Evolutionary conservation across 371 early-diverging fungal species (phyloP), one percentile per base, ranked within the genome.

Genomic region (Mucor plumbeus): DNA sequence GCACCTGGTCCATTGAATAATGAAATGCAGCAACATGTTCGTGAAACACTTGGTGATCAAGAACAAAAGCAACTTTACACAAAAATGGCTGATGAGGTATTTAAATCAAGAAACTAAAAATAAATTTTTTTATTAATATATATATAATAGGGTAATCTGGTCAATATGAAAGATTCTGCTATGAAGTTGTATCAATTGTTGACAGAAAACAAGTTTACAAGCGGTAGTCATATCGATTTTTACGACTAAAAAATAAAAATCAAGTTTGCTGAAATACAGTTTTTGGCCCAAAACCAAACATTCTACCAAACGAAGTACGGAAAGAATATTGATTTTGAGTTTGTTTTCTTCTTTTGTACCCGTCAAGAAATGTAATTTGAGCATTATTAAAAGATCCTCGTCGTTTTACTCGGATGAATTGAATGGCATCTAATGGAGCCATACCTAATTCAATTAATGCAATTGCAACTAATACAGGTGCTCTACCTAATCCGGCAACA

Each of bases 1-100:
- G 95, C 97, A 1, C 97, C 97, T 8, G 97, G 97, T 1, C 97
- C 97, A 35, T 72, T 97, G 64, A 90, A 95, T 65, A 94, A 92
- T 65, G 88, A 87, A 43, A 96, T 97, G 96, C 96, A 96, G 75
- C 72, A 76, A 5, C 72, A 77, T 38, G 92, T 95, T 35, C 88
- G 96, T 21, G 76, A 83, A 38, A 88, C 87, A 10, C 73, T 95
- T 43, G 92, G 91, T 7, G 94, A 95, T 69, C 71, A 79, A 11
- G 88, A 86, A 44, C 88, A 94, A 63, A 80, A 79, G 19, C 55
- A 80, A 43, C 66, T 89, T 19, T 95, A 88, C 66, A 74, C 73
- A 13, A 74, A 78, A 21, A 83, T 91, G 87, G 87, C 88, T 63
- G 70, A 78, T n/a, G 78, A 87, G 72, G 88, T 85, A 81, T 4